A percentile compares a stretch with the other conserved stretches of the same genome.
phyloP scores from a whole-genome alignment of 2,329 filamentous ascomycete species.

The Thyridium curvatum region DNA sequence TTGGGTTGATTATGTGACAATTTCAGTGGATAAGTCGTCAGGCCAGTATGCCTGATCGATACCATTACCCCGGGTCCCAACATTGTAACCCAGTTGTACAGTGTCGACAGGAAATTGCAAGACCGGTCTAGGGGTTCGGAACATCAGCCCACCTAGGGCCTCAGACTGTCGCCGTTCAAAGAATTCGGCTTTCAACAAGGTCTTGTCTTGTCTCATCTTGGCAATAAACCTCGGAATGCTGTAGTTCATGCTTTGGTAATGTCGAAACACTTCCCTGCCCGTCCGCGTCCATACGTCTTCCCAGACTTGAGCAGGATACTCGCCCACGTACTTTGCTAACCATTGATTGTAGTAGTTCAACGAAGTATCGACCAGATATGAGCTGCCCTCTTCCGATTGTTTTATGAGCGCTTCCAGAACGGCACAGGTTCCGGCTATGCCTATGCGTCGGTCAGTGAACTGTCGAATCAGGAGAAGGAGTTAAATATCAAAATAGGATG shows the following conservation, averaged over 20 bases:
- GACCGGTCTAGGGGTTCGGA: conserved; percentile 4
- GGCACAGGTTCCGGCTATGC: too few relatives aligned
- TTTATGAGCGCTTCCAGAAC: conserved; percentile 7
- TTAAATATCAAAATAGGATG: too few relatives aligned
- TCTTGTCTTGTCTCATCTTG: conserved; percentile 26
- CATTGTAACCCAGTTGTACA: conserved; percentile 4
- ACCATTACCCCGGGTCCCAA: conserved; percentile 5
- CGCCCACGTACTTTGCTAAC: conserved; percentile 29
- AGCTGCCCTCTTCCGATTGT: conserved; percentile 28
- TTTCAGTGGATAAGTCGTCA: not conserved
- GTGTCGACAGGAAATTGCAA: conserved; percentile 4
- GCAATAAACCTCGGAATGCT: too few relatives aligned
- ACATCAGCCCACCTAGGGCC: not conserved
- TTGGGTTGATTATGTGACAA: too few relatives aligned
- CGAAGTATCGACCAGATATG: conserved; percentile 13
- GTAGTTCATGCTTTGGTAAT: conserved; percentile 21
- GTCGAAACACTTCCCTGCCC: conserved; percentile 39
- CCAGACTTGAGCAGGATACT: conserved; percentile 37
- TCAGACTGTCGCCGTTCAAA: conserved; percentile 23
- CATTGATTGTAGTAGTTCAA: conserved; percentile 36
- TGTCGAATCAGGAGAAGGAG: too few relatives aligned
- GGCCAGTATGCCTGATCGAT: conserved; percentile 6
- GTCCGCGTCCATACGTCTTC: conserved; percentile 37
- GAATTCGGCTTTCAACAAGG: conserved; percentile 39
- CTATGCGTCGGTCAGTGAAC: too few relatives aligned